Evolutionary conservation across 2,329 filamentous ascomycete species (phyloP).

Genomic region (Parasarocladium wereldwijsianum): DNA sequence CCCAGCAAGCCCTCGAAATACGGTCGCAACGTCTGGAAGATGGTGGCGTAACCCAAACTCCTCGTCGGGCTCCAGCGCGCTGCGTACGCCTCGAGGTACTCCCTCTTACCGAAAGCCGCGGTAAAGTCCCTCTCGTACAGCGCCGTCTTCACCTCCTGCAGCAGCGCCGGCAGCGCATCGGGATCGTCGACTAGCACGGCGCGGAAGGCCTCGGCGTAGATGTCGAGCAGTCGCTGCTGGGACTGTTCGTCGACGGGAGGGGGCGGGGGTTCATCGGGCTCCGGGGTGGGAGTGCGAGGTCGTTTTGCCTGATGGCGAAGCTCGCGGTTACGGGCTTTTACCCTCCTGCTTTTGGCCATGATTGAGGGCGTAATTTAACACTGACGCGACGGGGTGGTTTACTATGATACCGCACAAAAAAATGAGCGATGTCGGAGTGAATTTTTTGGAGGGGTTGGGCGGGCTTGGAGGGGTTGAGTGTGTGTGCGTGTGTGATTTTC

Average conservation of each 20-base stretch:
- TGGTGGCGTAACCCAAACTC: constrained; percentile 61
- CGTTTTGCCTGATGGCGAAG: background rate
- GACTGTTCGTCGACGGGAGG: constrained; percentile 7
- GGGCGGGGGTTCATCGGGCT: background rate
- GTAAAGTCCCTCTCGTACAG: constrained; percentile 78
- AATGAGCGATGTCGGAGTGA: no score
- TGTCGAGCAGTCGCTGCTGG: constrained; percentile 57
- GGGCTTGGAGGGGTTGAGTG: no score
- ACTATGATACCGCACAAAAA: no score
- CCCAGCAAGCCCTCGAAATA: no score
- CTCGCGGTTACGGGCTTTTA: background rate
- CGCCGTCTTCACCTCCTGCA: constrained; percentile 76
- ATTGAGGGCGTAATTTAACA: no score
- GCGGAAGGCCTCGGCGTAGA: constrained; percentile 55
- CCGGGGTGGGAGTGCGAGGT: background rate
- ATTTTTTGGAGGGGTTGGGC: no score
- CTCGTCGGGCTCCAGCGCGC: constrained; percentile 82
- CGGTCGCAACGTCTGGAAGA: constrained; percentile 26
- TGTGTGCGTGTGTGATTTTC: no score
- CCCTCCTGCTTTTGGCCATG: constrained; percentile 3
- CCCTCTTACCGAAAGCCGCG: constrained; percentile 57
- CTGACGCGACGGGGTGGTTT: no score
- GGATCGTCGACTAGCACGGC: constrained; percentile 31
- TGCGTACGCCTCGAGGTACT: constrained; percentile 69
- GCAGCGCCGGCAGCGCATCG: constrained; percentile 31